Conservation (phyloP, 768 basidiomycete genomes). For the Leccinum aurantiacum region DNA sequence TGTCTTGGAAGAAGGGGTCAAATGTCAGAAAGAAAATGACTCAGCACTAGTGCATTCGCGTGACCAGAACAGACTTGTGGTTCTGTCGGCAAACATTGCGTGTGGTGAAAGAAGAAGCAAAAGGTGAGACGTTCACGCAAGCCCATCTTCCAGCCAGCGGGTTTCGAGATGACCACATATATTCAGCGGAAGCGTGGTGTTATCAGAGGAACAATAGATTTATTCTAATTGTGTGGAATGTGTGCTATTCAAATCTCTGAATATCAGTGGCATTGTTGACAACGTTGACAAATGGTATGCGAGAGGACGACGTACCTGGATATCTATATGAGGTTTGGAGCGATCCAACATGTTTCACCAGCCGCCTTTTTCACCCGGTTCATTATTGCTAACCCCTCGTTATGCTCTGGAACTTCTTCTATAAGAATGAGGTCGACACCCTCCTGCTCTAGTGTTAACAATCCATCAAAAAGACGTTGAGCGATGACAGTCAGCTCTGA, state of each 20-base stretch:
- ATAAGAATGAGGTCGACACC: slow-evolving; percentile 83
- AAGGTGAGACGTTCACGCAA: background rate
- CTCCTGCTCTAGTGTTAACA: slow-evolving; percentile 73
- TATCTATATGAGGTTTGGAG: slow-evolving; percentile 13
- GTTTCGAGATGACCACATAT: background rate
- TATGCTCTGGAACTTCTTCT: slow-evolving; percentile 77
- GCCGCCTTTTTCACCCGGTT: slow-evolving; percentile 92
- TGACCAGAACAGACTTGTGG: background rate
- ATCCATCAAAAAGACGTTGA: slow-evolving; percentile 81
- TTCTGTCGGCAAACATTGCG: slow-evolving; percentile 1
- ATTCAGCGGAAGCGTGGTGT: background rate
- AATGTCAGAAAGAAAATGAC: background rate
- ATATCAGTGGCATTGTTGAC: background rate
- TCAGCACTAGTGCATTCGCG: background rate
- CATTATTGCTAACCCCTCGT: slow-evolving; percentile 92
- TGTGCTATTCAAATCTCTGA: background rate
- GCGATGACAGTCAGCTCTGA: slow-evolving; percentile 69
- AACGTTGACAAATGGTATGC: background rate
- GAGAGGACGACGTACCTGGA: slow-evolving; percentile 15
- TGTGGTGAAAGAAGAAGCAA: background rate
- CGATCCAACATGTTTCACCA: slow-evolving; percentile 46
- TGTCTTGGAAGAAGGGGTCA: background rate
- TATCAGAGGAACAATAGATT: background rate
- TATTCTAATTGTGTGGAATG: background rate
- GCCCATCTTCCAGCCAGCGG: background rate